Evolutionary conservation across 2,329 filamentous ascomycete species (phyloP).

Genomic region (Calycina herbarum): DNA sequence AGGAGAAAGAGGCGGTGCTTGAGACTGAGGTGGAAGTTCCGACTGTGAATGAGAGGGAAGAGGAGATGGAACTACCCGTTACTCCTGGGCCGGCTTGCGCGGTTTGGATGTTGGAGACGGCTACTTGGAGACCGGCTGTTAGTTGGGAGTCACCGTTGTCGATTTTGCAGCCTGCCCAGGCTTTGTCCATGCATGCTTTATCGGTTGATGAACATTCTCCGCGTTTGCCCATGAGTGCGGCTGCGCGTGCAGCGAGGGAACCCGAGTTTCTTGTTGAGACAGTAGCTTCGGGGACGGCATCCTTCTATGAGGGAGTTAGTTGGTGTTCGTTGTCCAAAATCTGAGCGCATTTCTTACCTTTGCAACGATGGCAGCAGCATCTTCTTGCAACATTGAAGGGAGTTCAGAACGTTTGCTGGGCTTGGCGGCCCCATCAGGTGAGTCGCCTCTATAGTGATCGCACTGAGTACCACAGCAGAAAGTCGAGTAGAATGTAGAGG

Average conservation of each 20-base stretch:
- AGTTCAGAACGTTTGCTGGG: neutral
- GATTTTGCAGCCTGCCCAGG: neutral
- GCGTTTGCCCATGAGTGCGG: neutral
- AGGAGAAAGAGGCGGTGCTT: neutral
- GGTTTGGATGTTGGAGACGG: slow-evolving; percentile 3
- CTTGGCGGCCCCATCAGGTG: neutral
- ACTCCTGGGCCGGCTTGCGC: neutral
- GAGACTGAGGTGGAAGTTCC: neutral
- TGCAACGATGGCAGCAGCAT: neutral
- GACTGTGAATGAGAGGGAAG: neutral
- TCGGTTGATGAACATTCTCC: neutral
- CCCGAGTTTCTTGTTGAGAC: neutral
- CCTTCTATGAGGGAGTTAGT: neutral
- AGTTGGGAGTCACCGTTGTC: neutral
- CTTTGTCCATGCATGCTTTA: slow-evolving; percentile 5
- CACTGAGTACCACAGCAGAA: slow-evolving; percentile 7
- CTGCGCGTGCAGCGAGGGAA: neutral
- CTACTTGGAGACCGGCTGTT: slow-evolving; percentile 4
- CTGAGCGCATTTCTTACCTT: neutral
- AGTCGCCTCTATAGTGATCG: neutral
- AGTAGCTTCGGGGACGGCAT: neutral
- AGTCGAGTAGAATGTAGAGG: neutral
- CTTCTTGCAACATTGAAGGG: neutral
- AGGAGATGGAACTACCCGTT: neutral
- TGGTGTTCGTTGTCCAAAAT: neutral